Conservation (phyloP, 495 filamentous ascomycete species). For the Lophiostoma macrostomum region DNA sequence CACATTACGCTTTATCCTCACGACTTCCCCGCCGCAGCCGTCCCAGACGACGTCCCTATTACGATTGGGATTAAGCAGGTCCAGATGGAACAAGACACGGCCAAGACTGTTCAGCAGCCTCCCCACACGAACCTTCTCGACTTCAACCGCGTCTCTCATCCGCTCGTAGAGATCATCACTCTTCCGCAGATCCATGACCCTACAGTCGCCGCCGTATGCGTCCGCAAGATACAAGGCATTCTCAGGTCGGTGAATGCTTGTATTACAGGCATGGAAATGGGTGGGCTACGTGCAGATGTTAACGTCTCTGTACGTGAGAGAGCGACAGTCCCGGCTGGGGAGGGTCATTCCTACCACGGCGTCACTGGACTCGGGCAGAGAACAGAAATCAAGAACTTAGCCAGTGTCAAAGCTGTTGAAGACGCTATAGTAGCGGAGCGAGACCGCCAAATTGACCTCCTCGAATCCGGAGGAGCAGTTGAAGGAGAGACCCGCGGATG, state of each 20-base stretch:
- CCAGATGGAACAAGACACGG: constrained; percentile 97
- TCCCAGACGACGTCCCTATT: constrained; percentile 63
- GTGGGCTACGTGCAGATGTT: constrained; percentile 87
- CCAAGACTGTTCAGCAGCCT: constrained; percentile 80
- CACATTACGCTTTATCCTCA: constrained; percentile 63
- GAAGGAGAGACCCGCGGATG: constrained; percentile 91
- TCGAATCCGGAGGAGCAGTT: constrained; percentile 74
- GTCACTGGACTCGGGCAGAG: constrained; percentile 69
- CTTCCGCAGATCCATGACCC: constrained; percentile 80
- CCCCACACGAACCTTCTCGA: constrained; percentile 76
- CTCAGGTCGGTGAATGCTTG: constrained; percentile 79
- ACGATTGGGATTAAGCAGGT: constrained; percentile 83
- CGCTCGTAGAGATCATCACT: constrained; percentile 94
- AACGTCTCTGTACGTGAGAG: constrained; percentile 81
- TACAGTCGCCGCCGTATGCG: constrained; percentile 78
- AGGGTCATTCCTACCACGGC: constrained; percentile 48
- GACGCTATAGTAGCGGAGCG: constrained; percentile 90
- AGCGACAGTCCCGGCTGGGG: constrained; percentile 40
- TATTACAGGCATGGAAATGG: constrained; percentile 86
- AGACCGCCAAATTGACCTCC: constrained; percentile 75
- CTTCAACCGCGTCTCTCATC: constrained; percentile 88
- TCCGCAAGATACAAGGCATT: constrained; percentile 82
- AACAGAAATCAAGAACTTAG: constrained; percentile 97
- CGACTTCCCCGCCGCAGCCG: constrained; percentile 66
- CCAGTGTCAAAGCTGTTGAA: constrained; percentile 90